Evolutionary conservation across 164 flowering plant genomes (phyloP).

Genomic region (Buxus sempervirens): DNA sequence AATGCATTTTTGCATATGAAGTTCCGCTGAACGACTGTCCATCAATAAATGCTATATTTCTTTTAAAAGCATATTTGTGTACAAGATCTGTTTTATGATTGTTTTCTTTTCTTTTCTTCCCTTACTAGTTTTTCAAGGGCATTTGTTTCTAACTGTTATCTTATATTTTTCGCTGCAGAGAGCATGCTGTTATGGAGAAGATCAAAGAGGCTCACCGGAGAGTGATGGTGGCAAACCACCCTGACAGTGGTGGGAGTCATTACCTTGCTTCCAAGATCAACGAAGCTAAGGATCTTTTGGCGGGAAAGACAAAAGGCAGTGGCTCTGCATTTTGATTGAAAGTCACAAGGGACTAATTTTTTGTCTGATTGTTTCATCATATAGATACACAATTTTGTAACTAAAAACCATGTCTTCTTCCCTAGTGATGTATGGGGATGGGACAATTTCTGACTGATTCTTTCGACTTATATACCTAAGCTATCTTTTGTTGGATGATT

Average conservation of each 20-base stretch:
- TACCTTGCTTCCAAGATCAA: constrained; percentile 41
- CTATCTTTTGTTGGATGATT: too few species aligned
- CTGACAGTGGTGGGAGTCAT: constrained; percentile 40
- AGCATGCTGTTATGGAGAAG: constrained; percentile 40
- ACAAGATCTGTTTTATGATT: too few species aligned
- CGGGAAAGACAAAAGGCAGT: constrained; percentile 19
- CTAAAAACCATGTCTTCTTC: neutral
- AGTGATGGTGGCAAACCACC: constrained; percentile 48
- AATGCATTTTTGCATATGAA: too few species aligned
- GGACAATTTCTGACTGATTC: too few species aligned
- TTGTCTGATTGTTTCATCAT: neutral
- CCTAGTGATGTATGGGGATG: too few species aligned
- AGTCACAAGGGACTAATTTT: neutral
- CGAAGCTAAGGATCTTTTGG: constrained; percentile 38
- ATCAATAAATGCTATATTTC: too few species aligned
- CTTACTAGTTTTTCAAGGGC: too few species aligned
- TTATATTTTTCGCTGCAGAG: constrained; percentile 13
- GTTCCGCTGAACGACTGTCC: too few species aligned
- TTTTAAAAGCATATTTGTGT: too few species aligned
- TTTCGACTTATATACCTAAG: too few species aligned
- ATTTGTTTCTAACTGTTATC: neutral
- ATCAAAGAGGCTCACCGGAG: constrained; percentile 44
- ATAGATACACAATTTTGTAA: neutral
- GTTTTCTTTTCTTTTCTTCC: neutral
- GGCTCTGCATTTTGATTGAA: constrained; percentile 26